Evolutionary conservation across 345 rosid species (phyloP).

Genomic region (Schrenkiella parvula): DNA sequence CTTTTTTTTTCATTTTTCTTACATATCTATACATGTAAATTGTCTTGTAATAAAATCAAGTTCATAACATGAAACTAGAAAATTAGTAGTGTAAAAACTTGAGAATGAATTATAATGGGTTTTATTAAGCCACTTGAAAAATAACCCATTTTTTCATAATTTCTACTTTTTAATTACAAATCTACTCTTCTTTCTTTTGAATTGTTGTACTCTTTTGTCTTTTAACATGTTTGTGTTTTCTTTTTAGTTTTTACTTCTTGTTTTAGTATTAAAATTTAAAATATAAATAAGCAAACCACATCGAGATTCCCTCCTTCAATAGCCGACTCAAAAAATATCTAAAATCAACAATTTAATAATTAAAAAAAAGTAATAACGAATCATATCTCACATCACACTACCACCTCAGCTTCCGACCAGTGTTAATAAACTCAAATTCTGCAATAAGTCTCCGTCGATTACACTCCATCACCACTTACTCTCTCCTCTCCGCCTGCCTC

Average conservation of each 20-base stretch:
- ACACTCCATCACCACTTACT: background rate
- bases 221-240: background rate
- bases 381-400: constrained; percentile 9
- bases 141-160: too few relatives aligned
- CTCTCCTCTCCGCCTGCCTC: constrained; percentile 8
- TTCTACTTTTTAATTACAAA: background rate
- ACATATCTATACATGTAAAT: background rate
- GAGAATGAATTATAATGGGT: background rate
- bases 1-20: background rate
- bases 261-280: background rate
- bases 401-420: background rate
- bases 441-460: background rate
- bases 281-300: background rate
- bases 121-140: too few relatives aligned
- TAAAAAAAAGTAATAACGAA: constrained; percentile 2
- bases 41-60: background rate
- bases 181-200: background rate
- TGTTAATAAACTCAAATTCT: constrained; percentile 1
- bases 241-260: background rate
- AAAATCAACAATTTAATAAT: background rate
- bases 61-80: background rate
- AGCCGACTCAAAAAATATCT: constrained; percentile 21
- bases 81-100: background rate
- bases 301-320: constrained; percentile 23
- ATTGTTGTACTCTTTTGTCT: background rate